A percentile compares a stretch with the other conserved stretches of the same genome.
These are phyloP conservation scores for Leccinum pachyderme DNA, from an alignment of 1,284 basidiomycete species.

Conservation along the genomic window DNA sequence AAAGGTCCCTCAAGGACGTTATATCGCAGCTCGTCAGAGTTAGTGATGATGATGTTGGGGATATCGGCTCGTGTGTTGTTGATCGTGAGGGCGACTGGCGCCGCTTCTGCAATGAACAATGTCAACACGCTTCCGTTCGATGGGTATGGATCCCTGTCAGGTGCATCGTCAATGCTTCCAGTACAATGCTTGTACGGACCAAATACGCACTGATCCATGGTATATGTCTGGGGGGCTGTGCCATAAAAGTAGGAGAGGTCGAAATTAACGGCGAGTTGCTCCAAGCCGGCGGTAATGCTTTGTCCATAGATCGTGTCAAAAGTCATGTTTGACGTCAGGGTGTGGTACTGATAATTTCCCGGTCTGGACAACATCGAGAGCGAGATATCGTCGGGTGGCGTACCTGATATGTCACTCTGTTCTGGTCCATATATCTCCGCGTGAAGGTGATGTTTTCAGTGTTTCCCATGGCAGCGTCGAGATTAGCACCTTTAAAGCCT, in stretches of 20 bases:
- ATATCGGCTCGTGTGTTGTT: conserved; percentile 60
- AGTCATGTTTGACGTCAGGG: conserved; percentile 37
- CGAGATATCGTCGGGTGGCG: neutral
- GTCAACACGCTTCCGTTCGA: conserved; percentile 63
- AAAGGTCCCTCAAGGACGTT: conserved; percentile 70
- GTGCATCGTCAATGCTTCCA: neutral
- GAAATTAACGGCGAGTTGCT: conserved; percentile 50
- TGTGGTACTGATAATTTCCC: conserved; percentile 53
- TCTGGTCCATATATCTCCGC: conserved; percentile 72
- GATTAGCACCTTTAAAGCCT: conserved; percentile 44
- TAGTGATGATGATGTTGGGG: conserved; percentile 69
- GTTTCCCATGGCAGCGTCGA: conserved; percentile 40
- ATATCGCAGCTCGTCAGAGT: conserved; percentile 76
- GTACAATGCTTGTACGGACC: neutral
- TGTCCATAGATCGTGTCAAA: conserved; percentile 60
- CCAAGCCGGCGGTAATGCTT: conserved; percentile 54
- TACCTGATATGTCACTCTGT: conserved; percentile 70
- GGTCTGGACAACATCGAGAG: neutral
- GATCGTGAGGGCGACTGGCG: conserved; percentile 53
- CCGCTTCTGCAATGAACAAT: conserved; percentile 57
- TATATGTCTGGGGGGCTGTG: conserved; percentile 72
- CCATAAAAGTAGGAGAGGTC: conserved; percentile 59
- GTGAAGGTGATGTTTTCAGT: conserved; percentile 57
- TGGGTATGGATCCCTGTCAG: conserved; percentile 56
- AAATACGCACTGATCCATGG: conserved; percentile 50